These are phyloP conservation scores for Paxillus rubicundulus DNA, from an alignment of 768 basidiomycete genomes.

Conservation along the genomic window DNA sequence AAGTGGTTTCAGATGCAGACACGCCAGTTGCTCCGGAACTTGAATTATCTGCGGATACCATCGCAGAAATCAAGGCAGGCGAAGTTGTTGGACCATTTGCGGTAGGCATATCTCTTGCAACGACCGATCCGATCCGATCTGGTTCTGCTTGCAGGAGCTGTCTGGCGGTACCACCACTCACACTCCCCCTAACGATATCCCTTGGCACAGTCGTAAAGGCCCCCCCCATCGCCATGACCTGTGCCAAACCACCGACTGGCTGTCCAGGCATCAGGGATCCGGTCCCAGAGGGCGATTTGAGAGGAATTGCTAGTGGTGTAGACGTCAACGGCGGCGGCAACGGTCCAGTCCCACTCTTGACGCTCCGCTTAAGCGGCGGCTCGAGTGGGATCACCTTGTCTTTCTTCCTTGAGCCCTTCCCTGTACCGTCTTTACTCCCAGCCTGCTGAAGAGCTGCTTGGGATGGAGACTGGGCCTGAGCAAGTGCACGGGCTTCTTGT, in stretches of 20 bases:
- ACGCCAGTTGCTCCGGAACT: slow-evolving; percentile 9
- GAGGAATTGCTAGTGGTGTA: slow-evolving; percentile 55
- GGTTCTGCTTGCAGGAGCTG: slow-evolving; percentile 7
- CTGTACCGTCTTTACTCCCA: slow-evolving; percentile 36
- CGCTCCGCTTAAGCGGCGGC: slow-evolving; percentile 66
- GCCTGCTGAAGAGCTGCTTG: slow-evolving; percentile 16
- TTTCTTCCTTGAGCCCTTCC: slow-evolving; percentile 49
- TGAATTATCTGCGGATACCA: slow-evolving; percentile 18
- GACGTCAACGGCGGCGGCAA: slow-evolving; percentile 71
- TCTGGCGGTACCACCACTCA: not conserved
- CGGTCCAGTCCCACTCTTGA: slow-evolving; percentile 58
- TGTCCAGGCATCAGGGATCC: slow-evolving; percentile 8
- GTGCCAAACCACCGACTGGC: not conserved
- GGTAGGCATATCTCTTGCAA: not conserved
- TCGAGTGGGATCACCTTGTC: slow-evolving; percentile 54
- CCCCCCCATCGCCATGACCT: not conserved
- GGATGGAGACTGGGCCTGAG: slow-evolving; percentile 29
- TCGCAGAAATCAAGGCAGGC: slow-evolving; percentile 1
- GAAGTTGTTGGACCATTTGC: not conserved
- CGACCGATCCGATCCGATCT: slow-evolving; percentile 1
- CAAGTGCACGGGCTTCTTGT: slow-evolving; percentile 54
- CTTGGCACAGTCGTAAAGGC: slow-evolving; percentile 8
- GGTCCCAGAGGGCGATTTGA: slow-evolving; percentile 13
- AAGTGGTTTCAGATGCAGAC: slow-evolving; percentile 4
- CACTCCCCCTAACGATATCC: not conserved